These are phyloP conservation scores for Dendrobium officinale DNA, from an alignment of 106 monocot species.

Conservation along the genomic window DNA sequence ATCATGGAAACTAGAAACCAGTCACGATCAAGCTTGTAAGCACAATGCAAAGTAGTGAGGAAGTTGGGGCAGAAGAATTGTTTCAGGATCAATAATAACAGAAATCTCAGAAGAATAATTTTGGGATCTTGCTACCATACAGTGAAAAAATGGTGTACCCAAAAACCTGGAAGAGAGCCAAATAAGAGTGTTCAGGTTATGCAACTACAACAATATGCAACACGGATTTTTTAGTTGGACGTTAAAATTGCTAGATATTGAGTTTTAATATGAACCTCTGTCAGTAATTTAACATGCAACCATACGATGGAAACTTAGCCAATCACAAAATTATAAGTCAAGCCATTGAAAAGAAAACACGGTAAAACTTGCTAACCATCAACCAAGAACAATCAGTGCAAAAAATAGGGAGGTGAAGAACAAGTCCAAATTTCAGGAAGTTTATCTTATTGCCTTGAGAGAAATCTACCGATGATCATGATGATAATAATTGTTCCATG, in stretches of 20 bases:
- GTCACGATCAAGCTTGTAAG: slow-evolving; percentile 45
- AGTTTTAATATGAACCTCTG: not conserved
- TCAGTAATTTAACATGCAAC: not conserved
- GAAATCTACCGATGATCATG: not conserved
- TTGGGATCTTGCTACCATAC: slow-evolving; percentile 73
- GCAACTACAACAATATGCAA: not conserved
- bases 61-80: slow-evolving; percentile 61
- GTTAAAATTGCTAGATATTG: not conserved
- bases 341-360: not conserved
- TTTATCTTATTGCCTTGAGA: not conserved
- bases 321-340: not conserved
- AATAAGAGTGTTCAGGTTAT: slow-evolving; percentile 5
- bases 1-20: slow-evolving; percentile 75
- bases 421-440: not conserved
- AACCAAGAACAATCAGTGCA: not conserved
- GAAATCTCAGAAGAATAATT: slow-evolving; percentile 56
- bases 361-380: not conserved
- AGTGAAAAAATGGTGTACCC: slow-evolving; percentile 90
- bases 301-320: not conserved
- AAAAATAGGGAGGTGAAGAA: not conserved
- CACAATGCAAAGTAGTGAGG: slow-evolving; percentile 34
- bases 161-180: slow-evolving; percentile 57
- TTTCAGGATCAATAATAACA: slow-evolving; percentile 78
- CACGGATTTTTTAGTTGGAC: not conserved
- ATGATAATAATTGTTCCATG: not conserved